These are phyloP conservation scores for Chlamydomonas schloesseri DNA, from an alignment of 139 green algal genomes.

Conservation along the genomic window DNA sequence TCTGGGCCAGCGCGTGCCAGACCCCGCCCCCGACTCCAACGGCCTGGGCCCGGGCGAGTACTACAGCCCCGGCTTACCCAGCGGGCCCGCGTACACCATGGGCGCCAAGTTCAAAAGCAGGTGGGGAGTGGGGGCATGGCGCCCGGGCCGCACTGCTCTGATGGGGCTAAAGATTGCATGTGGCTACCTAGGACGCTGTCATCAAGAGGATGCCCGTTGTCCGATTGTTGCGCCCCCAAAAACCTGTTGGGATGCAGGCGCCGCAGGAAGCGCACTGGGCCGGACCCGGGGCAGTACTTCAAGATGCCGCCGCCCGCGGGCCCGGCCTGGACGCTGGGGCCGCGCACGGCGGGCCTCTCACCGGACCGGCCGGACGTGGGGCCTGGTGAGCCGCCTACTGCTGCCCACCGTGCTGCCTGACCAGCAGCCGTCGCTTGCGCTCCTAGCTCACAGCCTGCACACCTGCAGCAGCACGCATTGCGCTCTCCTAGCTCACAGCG, in stretches of 20 bases:
- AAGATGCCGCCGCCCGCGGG: constrained; percentile 17
- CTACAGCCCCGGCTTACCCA: constrained; percentile 2
- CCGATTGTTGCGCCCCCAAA: no score
- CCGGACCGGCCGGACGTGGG: constrained; percentile 29
- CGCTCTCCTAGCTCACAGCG: no score
- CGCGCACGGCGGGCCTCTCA: background rate
- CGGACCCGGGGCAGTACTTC: constrained; percentile 57
- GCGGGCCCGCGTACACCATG: constrained; percentile 48
- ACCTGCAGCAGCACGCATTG: no score
- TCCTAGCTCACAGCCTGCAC: no score
- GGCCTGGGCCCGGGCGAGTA: constrained; percentile 50
- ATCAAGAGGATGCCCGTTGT: no score
- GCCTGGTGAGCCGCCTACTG: constrained; percentile 13
- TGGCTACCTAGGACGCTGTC: no score
- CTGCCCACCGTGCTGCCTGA: no score
- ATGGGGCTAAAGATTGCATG: no score
- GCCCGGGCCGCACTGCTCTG: no score
- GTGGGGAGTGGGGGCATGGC: background rate
- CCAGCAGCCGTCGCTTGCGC: no score
- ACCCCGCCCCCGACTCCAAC: background rate
- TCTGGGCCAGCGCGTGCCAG: background rate
- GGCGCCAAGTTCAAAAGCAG: constrained; percentile 31
- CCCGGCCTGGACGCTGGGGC: constrained; percentile 40
- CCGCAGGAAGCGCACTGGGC: constrained; percentile 6
- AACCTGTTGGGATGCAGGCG: no score